phyloP scores from a whole-genome alignment of 495 filamentous ascomycete species.

The Hypoxylon fuscum region DNA sequence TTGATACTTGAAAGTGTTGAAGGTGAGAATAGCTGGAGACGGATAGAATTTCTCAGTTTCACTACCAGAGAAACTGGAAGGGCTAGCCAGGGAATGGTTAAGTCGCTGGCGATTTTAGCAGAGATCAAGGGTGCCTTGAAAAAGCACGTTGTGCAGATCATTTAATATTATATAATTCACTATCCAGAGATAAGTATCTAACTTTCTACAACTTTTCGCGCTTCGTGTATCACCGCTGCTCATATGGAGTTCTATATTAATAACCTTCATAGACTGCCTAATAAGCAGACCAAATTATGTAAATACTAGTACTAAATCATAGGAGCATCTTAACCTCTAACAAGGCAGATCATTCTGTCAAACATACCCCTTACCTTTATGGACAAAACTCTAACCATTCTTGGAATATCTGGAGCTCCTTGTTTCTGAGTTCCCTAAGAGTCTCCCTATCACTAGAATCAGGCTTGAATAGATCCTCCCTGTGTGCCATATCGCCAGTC shows the following conservation, averaged over 20 bases:
- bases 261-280: too few species aligned
- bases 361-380: not conserved
- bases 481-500: constrained; percentile 22
- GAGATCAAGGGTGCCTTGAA: not conserved
- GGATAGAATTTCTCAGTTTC: constrained; percentile 6
- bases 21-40: constrained; percentile 13
- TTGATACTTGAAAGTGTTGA: constrained; percentile 15
- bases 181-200: not conserved
- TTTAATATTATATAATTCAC: not conserved
- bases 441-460: constrained; percentile 5
- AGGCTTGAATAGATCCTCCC: constrained; percentile 14
- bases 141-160: not conserved
- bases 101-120: not conserved
- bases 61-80: not conserved
- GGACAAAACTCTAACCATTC: constrained; percentile 13
- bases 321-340: too few species aligned
- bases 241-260: too few species aligned
- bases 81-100: not conserved
- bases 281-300: too few species aligned
- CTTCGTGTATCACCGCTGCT: too few species aligned
- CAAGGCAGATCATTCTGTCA: too few species aligned
- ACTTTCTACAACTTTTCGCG: too few species aligned
- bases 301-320: too few species aligned
- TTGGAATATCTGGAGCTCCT: constrained; percentile 21
- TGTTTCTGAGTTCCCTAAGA: constrained; percentile 8